These are phyloP conservation scores for Fusarium caatingaense DNA, from an alignment of 2,329 filamentous ascomycete genomes.

Conservation along the genomic window DNA sequence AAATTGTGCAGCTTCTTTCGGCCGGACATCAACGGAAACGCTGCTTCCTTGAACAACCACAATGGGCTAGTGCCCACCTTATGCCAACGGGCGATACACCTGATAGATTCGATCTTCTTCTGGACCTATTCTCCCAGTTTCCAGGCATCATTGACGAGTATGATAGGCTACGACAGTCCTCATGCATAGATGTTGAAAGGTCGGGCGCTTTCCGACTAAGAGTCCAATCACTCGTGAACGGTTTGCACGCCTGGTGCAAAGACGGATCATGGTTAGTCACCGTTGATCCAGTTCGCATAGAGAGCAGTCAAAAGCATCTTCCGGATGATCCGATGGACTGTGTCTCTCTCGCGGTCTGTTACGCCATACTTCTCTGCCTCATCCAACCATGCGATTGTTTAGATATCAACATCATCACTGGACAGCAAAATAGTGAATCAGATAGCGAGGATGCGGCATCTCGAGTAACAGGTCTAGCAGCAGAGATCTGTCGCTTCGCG, in stretches of 20 bases:
- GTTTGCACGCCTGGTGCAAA: slow-evolving; percentile 6
- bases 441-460: background rate
- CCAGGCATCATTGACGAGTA: slow-evolving; percentile 13
- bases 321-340: slow-evolving; percentile 12
- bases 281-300: background rate
- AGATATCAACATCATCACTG: background rate
- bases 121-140: slow-evolving; percentile 18
- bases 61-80: slow-evolving; percentile 9
- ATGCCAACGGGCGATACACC: background rate
- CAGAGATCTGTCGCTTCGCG: slow-evolving; percentile 22
- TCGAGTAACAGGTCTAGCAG: background rate
- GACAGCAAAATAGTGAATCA: rapidly evolving
- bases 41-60: slow-evolving; percentile 25
- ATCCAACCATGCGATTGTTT: slow-evolving; percentile 16
- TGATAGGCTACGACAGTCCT: background rate
- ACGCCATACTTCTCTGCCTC: slow-evolving; percentile 21
- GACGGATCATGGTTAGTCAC: slow-evolving; percentile 7
- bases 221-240: background rate
- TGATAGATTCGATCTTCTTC: slow-evolving; percentile 7
- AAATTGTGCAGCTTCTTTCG: slow-evolving; percentile 18
- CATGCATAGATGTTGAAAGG: background rate
- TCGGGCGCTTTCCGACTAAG: background rate
- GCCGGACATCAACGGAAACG: slow-evolving; percentile 24
- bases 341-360: slow-evolving; percentile 8
- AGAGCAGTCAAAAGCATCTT: background rate